Evolutionary conservation across 257 asterid species (phyloP).

Genomic region (Handroanthus guayacan): DNA sequence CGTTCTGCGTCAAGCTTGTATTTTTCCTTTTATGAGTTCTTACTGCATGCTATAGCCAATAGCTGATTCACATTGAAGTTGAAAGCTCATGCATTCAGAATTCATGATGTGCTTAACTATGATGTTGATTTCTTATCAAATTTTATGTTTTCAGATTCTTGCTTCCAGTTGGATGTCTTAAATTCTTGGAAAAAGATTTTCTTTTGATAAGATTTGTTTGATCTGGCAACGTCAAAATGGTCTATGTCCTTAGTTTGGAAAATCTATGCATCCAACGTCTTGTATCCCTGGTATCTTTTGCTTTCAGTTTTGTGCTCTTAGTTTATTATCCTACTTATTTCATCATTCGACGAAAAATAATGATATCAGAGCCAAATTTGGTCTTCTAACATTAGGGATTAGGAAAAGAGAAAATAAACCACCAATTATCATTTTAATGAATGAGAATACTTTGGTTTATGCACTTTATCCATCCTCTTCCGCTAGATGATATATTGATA

Average conservation of each 20-base stretch:
- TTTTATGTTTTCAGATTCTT: no score
- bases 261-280: not conserved
- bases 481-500: constrained; percentile 13
- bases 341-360: not conserved
- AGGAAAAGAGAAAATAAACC: constrained; percentile 16
- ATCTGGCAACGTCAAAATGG: no score
- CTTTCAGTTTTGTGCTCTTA: not conserved
- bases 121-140: no score
- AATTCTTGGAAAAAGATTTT: no score
- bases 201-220: no score
- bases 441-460: not conserved
- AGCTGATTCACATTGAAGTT: no score
- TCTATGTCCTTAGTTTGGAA: no score
- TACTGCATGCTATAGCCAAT: not conserved
- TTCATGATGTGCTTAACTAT: no score
- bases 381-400: constrained; percentile 11
- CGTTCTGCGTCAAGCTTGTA: not conserved
- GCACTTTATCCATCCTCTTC: constrained; percentile 14
- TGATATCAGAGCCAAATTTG: constrained; percentile 20
- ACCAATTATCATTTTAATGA: constrained; percentile 11
- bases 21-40: not conserved
- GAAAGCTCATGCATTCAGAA: no score
- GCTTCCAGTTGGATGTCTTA: no score
- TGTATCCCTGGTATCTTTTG: not conserved
- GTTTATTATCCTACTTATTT: not conserved